Evolutionary conservation across 331 rosid species (phyloP).

Genomic region (Arachis monticola): DNA sequence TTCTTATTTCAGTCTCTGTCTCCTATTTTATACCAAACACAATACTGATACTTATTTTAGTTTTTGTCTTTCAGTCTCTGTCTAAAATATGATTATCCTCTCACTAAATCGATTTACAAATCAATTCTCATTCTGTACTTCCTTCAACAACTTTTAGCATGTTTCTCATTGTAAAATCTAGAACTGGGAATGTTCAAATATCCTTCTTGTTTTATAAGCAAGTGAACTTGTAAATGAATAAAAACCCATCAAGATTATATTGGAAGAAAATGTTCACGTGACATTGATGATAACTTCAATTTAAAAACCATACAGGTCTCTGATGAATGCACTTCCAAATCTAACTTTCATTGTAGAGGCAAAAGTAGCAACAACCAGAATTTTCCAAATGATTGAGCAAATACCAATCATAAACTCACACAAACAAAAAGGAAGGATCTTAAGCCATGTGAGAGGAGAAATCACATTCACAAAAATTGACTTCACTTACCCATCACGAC

Average conservation of each 20-base stretch:
- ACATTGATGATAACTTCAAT: neutral
- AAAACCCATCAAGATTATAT: constrained; percentile 2
- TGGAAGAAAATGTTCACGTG: constrained; percentile 12
- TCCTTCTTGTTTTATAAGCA: too few relatives aligned
- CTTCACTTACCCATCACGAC: constrained; percentile 80
- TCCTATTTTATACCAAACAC: too few relatives aligned
- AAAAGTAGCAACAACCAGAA: constrained; percentile 52
- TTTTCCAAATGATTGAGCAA: constrained; percentile 61
- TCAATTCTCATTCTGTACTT: too few relatives aligned
- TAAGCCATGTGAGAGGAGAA: constrained; percentile 57
- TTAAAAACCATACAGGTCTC: constrained; percentile 50
- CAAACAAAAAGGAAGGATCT: constrained; percentile 49
- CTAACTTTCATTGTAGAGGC: constrained; percentile 63
- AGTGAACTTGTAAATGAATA: neutral
- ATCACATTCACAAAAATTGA: constrained; percentile 64
- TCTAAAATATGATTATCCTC: too few relatives aligned
- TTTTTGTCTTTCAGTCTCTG: too few relatives aligned
- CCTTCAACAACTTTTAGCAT: too few relatives aligned
- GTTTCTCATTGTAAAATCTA: too few relatives aligned
- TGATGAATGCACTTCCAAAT: constrained; percentile 77
- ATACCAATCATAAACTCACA: constrained; percentile 51
- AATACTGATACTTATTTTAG: too few relatives aligned
- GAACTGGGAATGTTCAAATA: too few relatives aligned
- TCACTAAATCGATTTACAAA: too few relatives aligned
- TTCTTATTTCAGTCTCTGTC: too few relatives aligned